phyloP scores from a whole-genome alignment of 371 early-diverging fungal genomes.

The Rhizopus sp. region DNA sequence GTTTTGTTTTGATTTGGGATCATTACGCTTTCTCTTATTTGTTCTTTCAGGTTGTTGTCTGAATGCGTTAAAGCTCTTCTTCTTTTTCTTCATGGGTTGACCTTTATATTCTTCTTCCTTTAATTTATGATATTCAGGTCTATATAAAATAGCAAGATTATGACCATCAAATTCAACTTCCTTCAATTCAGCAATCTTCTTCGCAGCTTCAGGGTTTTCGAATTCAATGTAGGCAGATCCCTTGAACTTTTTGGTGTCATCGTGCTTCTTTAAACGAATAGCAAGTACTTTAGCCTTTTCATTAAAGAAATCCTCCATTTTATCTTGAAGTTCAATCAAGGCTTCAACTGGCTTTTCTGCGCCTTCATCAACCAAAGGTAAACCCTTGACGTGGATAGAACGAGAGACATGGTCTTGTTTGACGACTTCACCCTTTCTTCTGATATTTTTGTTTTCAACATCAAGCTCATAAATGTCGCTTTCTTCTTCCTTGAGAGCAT shows the following conservation, averaged over 20 bases:
- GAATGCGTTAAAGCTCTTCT: constrained; percentile 25
- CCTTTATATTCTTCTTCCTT: constrained; percentile 32
- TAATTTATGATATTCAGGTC: constrained; percentile 20
- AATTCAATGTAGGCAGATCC: constrained; percentile 71
- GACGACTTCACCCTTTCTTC: constrained; percentile 57
- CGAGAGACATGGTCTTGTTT: constrained; percentile 47
- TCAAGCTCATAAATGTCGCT: constrained; percentile 61
- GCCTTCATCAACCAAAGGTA: constrained; percentile 43
- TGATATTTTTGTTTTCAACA: constrained; percentile 59
- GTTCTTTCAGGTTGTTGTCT: constrained; percentile 1
- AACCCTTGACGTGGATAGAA: constrained; percentile 69
- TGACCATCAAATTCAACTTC: constrained; percentile 56
- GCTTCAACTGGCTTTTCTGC: constrained; percentile 36
- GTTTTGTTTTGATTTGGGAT: neutral
- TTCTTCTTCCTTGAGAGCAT: constrained; percentile 56
- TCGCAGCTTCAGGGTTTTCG: constrained; percentile 48
- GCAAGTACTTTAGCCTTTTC: constrained; percentile 52
- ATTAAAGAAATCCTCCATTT: constrained; percentile 59
- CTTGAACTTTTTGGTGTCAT: constrained; percentile 52
- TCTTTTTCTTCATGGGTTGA: constrained; percentile 12
- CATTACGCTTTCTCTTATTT: constrained; percentile 23
- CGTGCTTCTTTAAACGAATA: constrained; percentile 66
- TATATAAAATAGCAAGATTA: constrained; percentile 45
- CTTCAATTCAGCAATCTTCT: constrained; percentile 49
- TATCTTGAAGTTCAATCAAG: constrained; percentile 55